Evolutionary conservation across 2,329 filamentous ascomycete genomes (phyloP), one percentile per base, ranked within the genome.

Genomic region (Penicillium sp.): DNA sequence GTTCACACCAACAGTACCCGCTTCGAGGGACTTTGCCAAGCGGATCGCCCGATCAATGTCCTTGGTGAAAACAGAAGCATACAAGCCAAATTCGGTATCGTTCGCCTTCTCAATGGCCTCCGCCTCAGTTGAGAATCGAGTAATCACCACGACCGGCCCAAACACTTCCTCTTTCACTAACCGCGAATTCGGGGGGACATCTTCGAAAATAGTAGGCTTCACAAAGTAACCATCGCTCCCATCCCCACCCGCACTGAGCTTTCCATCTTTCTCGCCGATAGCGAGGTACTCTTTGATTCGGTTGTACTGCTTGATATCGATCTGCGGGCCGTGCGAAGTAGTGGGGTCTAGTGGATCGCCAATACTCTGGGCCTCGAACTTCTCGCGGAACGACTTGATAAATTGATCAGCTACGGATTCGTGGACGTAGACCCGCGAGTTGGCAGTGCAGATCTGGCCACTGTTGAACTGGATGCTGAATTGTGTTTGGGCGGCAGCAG

Each of bases 331-430:
- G 76, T 94, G 90, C 85, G 91, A 91, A 54, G 89, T 93, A 56
- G 87, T 81, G 62, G 82, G 74, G 66, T 84, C 78, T 80, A 93
- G 91, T 56, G 91, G 91, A 78, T 95, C 88, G 62, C 90, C 91
- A 62, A 93, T 86, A 63, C 84, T 81, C 80, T 92, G 92, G 76
- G 83, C 74, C 63, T 78, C 68, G 43, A 90, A 88, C 36, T 88
- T 84, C 76, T 83, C 82, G 83, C 89, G 92, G 84, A 94, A 94
- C 22, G 84, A 80, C 63, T 81, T 78, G 50, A 92, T 75, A 76
- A 95, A 95, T 78, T 90, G 86, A 77, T 94, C 89, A 75, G 92
- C 92, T 73, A 95, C 87, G 55, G 81, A 80, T 67, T 93, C 90
- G 71, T 95, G 90, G 43, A 95, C 90, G 76, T 91, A 93, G 72